Evolutionary conservation across 495 filamentous ascomycete species (phyloP).

Genomic region (Immersiella caudata): DNA sequence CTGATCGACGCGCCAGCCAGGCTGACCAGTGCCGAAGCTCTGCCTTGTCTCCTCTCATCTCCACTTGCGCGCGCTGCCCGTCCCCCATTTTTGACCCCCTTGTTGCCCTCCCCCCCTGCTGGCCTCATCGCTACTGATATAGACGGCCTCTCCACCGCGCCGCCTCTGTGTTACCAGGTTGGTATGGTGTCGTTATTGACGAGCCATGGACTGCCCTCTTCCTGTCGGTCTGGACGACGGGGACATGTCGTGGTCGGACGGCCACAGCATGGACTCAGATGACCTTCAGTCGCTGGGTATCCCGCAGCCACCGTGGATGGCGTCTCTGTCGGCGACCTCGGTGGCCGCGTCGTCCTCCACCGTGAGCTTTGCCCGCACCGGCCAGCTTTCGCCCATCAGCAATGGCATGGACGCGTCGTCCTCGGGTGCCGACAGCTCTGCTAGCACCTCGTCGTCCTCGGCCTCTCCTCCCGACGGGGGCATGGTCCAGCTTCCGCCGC

Average conservation of each 20-base stretch:
- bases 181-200: conserved; percentile 47
- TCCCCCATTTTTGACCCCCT: conserved; percentile 10
- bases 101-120: conserved; percentile 12
- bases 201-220: conserved; percentile 48
- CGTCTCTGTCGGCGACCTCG: conserved; percentile 34
- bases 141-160: conserved; percentile 21
- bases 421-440: conserved; percentile 29
- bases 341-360: conserved; percentile 27
- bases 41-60: conserved; percentile 20
- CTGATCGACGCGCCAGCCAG: conserved; percentile 32
- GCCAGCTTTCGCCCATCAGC: conserved; percentile 55
- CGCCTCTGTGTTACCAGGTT: conserved; percentile 23
- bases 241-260: conserved; percentile 47
- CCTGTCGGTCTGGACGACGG: conserved; percentile 46
- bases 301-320: conserved; percentile 43
- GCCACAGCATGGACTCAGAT: conserved; percentile 48
- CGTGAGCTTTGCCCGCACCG: conserved; percentile 39
- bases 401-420: conserved; percentile 46
- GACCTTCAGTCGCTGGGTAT: conserved; percentile 41
- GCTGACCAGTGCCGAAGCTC: conserved; percentile 21
- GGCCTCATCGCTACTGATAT: conserved; percentile 22
- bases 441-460: conserved; percentile 34
- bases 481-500: conserved; percentile 38
- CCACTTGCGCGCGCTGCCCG: conserved; percentile 4
- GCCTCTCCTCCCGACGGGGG: conserved; percentile 37